These are phyloP conservation scores for Aspergillus sp. DNA, from an alignment of 2,329 filamentous ascomycete genomes.

Conservation along the genomic window DNA sequence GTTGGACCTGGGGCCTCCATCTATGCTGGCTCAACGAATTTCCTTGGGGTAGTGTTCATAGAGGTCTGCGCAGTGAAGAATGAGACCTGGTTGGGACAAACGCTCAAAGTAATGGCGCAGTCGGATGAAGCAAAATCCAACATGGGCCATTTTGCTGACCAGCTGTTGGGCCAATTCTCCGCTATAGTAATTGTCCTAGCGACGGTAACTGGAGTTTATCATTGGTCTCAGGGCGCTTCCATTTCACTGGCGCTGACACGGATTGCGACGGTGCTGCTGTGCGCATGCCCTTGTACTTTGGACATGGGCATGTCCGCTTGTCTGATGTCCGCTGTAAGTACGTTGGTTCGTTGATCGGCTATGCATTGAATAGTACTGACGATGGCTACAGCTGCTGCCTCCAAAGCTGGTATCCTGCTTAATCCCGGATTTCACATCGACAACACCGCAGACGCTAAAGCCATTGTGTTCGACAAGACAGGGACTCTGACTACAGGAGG, in stretches of 20 bases:
- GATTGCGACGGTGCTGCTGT: background rate
- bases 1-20: background rate
- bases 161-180: background rate
- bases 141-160: background rate
- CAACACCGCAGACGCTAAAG: background rate
- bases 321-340: background rate
- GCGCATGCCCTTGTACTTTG: background rate
- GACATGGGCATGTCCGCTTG: background rate
- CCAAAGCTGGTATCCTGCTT: background rate
- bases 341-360: background rate
- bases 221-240: background rate
- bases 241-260: background rate
- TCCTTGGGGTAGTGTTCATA: background rate
- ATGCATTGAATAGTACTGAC: background rate
- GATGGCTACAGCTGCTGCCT: background rate
- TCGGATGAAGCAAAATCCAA: background rate
- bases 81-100: background rate
- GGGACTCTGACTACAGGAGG: background rate
- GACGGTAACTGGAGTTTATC: background rate
- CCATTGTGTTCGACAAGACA: background rate
- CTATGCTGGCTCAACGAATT: background rate
- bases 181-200: background rate
- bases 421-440: background rate
- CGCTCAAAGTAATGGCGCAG: background rate
- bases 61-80: background rate